Base-by-base conservation (phyloP, 2,329 filamentous ascomycete genomes). In the Fusarium nodosum region DNA sequence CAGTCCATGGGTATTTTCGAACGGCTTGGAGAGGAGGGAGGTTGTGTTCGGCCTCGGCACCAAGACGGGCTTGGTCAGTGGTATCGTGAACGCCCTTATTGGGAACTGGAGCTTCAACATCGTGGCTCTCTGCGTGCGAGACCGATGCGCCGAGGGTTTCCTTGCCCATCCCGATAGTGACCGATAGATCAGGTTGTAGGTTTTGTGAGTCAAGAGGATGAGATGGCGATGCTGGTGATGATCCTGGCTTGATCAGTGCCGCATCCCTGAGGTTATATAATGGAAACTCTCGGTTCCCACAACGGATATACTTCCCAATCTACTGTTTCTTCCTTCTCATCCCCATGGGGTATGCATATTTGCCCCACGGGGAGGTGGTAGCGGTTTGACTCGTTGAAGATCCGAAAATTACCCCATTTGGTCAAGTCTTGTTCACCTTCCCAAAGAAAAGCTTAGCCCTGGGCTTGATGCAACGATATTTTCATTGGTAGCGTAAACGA, bases 1-100 rank as follows among this genome's bases (percentile, higher is more conserved):
- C 75, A 5, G 80, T 80, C 73, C 77, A 75, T 26, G 75, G 79
- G 60, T 79, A 78, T 34, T 68, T 64, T 2, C 69, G 62, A 12
- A 79, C 63, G 4, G 78, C 78, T 26, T 77, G 67, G 5, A 68
- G 48, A 16, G 75, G 58, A 9, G 71, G 68, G 3, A 77, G 68
- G 30, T 70, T 71, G 39, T 79, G 77, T 47, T 76, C 74, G 7
- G 63, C 63, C 6, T 66, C 55, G 5, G 63, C 55, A 15, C 58
- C 66, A 20, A 70, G 66, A 45, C 67, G 55, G 28, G 62, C 63
- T 7, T 67, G 60, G 11, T 64, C 62, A 18, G 59, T 63, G 2
- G 63, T 66, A 6, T 66, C 61, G 13, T 66, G 61, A 2, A 44
- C 47, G 20, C 39, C 51, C 1, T 33, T 33, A 20, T 50, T 66